Conservation (phyloP, 805 yeast genomes). For the Candida verbasci region DNA sequence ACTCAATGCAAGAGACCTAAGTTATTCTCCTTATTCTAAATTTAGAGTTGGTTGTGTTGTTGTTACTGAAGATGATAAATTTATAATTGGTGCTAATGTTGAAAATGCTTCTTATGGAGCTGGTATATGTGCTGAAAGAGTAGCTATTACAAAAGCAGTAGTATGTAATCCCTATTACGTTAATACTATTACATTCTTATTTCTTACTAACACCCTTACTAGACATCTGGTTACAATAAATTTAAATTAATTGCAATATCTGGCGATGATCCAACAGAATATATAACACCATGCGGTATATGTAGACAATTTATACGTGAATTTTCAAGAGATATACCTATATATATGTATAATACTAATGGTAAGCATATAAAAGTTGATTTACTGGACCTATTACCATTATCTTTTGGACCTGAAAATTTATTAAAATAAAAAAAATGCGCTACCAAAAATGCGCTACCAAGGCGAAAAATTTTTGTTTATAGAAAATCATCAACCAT, state of each 20-base stretch:
- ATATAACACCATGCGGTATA: conserved; percentile 88
- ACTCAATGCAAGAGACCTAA: conserved; percentile 38
- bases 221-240: conserved; percentile 35
- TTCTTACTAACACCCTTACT: conserved; percentile 12
- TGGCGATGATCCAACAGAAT: conserved; percentile 50
- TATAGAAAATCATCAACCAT: too few species aligned
- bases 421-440: too few species aligned
- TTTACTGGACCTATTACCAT: conserved; percentile 66
- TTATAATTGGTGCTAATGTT: conserved; percentile 74
- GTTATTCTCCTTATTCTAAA: conserved; percentile 66
- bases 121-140: conserved; percentile 39
- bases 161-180: conserved; percentile 19
- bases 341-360: conserved; percentile 63
- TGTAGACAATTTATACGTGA: conserved; percentile 90
- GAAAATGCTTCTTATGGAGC: conserved; percentile 89
- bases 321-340: conserved; percentile 55
- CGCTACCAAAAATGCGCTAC: too few species aligned
- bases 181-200: too few species aligned
- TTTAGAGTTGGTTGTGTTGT: conserved; percentile 76
- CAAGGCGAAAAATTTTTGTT: background rate
- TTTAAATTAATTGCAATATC: conserved; percentile 65
- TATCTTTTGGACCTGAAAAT: conserved; percentile 82
- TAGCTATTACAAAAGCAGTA: conserved; percentile 30
- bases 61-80: conserved; percentile 45
- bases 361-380: conserved; percentile 45